These are phyloP conservation scores for Chenopodium formosanum DNA, from an alignment of 148 eudicot genomes.

Conservation along the genomic window DNA sequence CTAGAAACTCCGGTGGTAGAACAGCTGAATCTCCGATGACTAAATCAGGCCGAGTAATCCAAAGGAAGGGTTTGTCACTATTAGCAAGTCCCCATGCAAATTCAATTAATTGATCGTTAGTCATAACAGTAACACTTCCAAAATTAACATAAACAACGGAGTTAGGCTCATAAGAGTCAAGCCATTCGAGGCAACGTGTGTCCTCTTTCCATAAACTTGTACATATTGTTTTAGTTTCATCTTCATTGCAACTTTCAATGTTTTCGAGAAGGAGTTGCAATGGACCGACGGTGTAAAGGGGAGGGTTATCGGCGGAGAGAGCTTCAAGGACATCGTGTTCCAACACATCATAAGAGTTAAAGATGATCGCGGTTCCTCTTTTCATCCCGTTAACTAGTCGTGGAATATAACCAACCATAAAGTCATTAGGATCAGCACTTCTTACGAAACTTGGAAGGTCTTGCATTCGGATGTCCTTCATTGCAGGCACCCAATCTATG, in stretches of 20 bases:
- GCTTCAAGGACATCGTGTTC: constrained; percentile 32
- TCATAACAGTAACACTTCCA: constrained; percentile 35
- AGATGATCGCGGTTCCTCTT: constrained; percentile 35
- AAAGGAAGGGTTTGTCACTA: constrained; percentile 30
- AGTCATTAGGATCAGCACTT: constrained; percentile 41
- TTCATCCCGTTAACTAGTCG: constrained; percentile 1
- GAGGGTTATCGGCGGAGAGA: constrained; percentile 28
- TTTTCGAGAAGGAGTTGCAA: constrained; percentile 24
- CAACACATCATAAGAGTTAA: constrained; percentile 42
- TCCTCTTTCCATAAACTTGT: constrained; percentile 46
- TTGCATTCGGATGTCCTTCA: constrained; percentile 34
- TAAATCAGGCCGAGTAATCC: constrained; percentile 34
- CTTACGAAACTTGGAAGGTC: constrained; percentile 45
- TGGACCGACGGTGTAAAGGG: constrained; percentile 45
- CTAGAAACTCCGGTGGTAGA: constrained; percentile 29
- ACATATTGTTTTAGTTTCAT: constrained; percentile 21
- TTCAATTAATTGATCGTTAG: constrained; percentile 26
- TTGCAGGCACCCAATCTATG: constrained; percentile 38
- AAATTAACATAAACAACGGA: constrained; percentile 31
- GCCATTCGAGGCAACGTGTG: constrained; percentile 27
- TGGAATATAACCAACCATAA: constrained; percentile 24
- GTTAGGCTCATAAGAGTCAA: constrained; percentile 10
- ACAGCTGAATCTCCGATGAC: constrained; percentile 16
- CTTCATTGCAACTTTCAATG: constrained; percentile 4
- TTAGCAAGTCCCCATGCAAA: constrained; percentile 42